These are phyloP conservation scores for Pleurotus eryngii DNA, from an alignment of 768 basidiomycete genomes.

Conservation along the genomic window DNA sequence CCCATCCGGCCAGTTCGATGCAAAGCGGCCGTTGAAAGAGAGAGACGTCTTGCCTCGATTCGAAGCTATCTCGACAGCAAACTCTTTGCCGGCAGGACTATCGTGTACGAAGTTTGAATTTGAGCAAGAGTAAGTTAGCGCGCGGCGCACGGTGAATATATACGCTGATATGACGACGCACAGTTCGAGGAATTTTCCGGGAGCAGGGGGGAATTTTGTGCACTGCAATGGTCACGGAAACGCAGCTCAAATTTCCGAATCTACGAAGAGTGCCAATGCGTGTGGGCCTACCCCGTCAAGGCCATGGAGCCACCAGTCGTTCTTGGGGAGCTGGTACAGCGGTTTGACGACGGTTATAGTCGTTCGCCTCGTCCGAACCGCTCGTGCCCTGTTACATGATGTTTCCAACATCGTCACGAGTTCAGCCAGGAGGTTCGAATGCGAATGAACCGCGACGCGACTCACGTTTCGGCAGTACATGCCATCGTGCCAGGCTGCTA, in stretches of 20 bases:
- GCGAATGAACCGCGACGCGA: background rate
- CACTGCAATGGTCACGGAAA: slow-evolving; percentile 27
- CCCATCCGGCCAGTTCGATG: slow-evolving; percentile 47
- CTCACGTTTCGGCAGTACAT: slow-evolving; percentile 48
- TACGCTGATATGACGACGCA: slow-evolving; percentile 18
- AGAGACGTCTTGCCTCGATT: slow-evolving; percentile 47
- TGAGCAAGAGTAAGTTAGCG: background rate
- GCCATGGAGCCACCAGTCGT: slow-evolving; percentile 45
- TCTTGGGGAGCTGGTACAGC: slow-evolving; percentile 36
- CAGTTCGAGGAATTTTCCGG: slow-evolving; percentile 41
- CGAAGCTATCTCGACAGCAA: slow-evolving; percentile 45
- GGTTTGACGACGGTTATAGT: slow-evolving; percentile 35
- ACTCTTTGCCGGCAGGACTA: slow-evolving; percentile 47
- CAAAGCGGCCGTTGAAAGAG: slow-evolving; percentile 35
- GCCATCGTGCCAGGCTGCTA: slow-evolving; percentile 37
- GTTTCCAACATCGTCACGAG: background rate
- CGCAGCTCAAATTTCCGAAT: slow-evolving; percentile 33
- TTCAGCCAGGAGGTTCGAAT: background rate
- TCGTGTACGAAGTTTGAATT: too few relatives aligned
- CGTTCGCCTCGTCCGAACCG: slow-evolving; percentile 33
- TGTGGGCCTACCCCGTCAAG: background rate
- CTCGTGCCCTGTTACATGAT: slow-evolving; percentile 26
- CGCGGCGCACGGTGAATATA: background rate
- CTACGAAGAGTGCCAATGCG: slow-evolving; percentile 5
- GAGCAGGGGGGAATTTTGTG: slow-evolving; percentile 38